These are phyloP conservation scores for Cochlearia excelsa DNA, from an alignment of 345 rosid genomes.

Conservation along the genomic window DNA sequence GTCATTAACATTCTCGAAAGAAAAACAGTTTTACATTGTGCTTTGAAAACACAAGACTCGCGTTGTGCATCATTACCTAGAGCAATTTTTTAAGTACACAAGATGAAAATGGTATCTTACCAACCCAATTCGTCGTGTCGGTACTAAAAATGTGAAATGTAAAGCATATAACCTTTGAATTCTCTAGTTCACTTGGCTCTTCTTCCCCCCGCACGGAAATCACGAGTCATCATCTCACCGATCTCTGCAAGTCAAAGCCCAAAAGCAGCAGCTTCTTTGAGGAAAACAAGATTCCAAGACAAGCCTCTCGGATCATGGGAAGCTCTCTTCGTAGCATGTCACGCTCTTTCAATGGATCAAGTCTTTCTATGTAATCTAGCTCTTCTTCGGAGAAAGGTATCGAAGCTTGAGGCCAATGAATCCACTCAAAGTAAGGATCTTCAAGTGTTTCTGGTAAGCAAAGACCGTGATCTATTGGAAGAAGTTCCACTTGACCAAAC, in stretches of 20 bases:
- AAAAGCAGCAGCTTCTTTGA: slow-evolving; percentile 51
- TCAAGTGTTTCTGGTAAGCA: slow-evolving; percentile 65
- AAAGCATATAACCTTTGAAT: slow-evolving; percentile 39
- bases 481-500: slow-evolving; percentile 57
- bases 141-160: too few species aligned
- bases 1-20: too few species aligned
- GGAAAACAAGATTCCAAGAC: slow-evolving; percentile 51
- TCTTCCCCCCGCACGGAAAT: slow-evolving; percentile 46
- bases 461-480: slow-evolving; percentile 70
- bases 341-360: slow-evolving; percentile 47
- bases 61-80: too few species aligned
- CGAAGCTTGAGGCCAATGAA: slow-evolving; percentile 72
- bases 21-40: too few species aligned
- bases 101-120: too few species aligned
- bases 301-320: slow-evolving; percentile 64
- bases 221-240: slow-evolving; percentile 72
- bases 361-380: slow-evolving; percentile 51
- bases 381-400: slow-evolving; percentile 70
- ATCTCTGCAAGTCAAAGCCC: slow-evolving; percentile 47
- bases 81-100: too few species aligned
- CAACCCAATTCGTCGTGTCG: too few species aligned
- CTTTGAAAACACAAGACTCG: too few species aligned
- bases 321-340: slow-evolving; percentile 54
- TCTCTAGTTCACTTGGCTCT: slow-evolving; percentile 64
- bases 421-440: slow-evolving; percentile 74